phyloP scores from a whole-genome alignment of 345 rosid species.

The Syzygium jambos region DNA sequence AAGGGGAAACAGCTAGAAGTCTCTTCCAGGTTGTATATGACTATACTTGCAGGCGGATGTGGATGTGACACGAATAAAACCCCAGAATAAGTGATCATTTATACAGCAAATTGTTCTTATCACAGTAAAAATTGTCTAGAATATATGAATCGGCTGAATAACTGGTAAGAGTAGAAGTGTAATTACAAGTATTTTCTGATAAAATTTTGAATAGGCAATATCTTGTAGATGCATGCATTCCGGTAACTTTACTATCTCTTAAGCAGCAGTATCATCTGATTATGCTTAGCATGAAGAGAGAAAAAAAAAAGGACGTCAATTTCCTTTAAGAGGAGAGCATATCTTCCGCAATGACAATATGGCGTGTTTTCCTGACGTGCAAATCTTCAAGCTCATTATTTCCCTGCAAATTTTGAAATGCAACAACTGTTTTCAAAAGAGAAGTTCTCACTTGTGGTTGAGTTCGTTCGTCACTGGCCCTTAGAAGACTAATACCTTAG shows the following conservation, averaged over 20 bases:
- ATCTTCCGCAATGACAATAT: not conserved
- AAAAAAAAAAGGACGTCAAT: not conserved
- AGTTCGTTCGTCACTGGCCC: not conserved
- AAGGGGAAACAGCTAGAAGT: slow-evolving; percentile 25
- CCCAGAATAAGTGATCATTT: not conserved
- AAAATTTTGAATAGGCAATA: not conserved
- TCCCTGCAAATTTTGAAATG: not conserved
- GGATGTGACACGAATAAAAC: not conserved
- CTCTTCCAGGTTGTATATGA: slow-evolving; percentile 49
- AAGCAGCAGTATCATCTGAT: not conserved
- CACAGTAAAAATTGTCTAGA: not conserved
- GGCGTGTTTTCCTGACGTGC: not conserved
- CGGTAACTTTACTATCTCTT: not conserved
- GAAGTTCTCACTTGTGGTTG: not conserved
- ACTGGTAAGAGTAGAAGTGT: not conserved
- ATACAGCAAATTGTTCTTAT: not conserved
- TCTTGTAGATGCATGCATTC: not conserved
- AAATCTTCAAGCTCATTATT: not conserved
- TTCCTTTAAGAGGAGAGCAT: not conserved
- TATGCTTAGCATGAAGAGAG: not conserved
- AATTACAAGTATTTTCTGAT: not conserved
- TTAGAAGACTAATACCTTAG: not conserved
- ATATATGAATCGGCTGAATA: not conserved
- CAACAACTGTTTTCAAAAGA: not conserved
- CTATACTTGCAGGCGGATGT: slow-evolving; percentile 56